A percentile compares a stretch with the other conserved stretches of the same genome.
These are phyloP conservation scores for Ceratocystis ficicola DNA, from an alignment of 2,329 filamentous ascomycete species.

Conservation along the genomic window DNA sequence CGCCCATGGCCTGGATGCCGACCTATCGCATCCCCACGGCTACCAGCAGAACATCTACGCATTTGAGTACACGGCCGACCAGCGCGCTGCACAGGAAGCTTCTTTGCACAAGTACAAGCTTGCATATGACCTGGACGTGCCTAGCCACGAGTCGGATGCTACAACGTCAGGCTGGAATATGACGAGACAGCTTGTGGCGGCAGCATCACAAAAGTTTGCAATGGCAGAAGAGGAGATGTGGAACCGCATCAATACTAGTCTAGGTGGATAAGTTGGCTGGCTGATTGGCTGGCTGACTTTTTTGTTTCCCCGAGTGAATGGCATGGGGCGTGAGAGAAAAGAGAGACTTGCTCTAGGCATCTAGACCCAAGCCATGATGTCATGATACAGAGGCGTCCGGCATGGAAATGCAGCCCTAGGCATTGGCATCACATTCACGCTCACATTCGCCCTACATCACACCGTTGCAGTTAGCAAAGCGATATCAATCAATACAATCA, in stretches of 20 bases:
- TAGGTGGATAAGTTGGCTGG: neutral
- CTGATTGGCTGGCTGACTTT: neutral
- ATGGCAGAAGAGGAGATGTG: constrained; percentile 50
- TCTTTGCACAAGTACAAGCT: constrained; percentile 26
- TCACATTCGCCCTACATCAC: neutral
- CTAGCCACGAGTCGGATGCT: constrained; percentile 40
- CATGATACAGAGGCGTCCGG: neutral
- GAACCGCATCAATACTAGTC: constrained; percentile 29
- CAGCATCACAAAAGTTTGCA: constrained; percentile 45
- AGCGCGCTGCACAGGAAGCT: constrained; percentile 34
- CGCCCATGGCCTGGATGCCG: constrained; percentile 33
- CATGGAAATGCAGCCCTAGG: neutral
- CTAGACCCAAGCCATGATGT: constrained; percentile 1
- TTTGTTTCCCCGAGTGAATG: too few species aligned
- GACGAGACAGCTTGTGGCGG: constrained; percentile 36
- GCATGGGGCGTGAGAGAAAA: neutral
- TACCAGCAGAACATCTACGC: constrained; percentile 46
- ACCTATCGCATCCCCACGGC: constrained; percentile 39
- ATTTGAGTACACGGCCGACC: constrained; percentile 39
- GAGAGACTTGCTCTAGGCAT: neutral
- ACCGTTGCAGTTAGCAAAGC: neutral
- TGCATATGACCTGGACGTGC: constrained; percentile 25
- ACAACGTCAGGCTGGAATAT: constrained; percentile 38
- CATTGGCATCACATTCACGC: neutral
- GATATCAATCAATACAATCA: neutral